Evolutionary conservation across 495 filamentous ascomycete genomes (phyloP), one percentile per base, ranked within the genome.

Genomic region (Trichoderma reesei): DNA sequence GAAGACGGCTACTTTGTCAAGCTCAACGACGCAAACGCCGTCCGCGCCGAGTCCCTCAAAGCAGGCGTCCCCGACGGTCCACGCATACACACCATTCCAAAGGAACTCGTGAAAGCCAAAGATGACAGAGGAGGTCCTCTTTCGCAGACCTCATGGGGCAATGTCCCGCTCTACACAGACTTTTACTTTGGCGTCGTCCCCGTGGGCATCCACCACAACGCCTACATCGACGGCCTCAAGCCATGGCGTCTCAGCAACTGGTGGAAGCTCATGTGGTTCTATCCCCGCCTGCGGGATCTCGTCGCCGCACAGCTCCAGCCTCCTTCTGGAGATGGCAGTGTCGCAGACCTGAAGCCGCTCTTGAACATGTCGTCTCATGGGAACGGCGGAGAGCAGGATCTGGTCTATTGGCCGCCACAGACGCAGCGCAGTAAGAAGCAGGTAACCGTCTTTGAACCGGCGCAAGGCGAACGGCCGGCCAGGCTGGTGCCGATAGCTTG

Each of bases 181-280:
- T 34, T 63, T 18, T 63, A 31, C 61, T 63, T 63, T 16, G 61
- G 61, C 18, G 61, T 63, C 16, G 41, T 41, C n/a, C 61, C 61
- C 7, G 61, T 63, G 61, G 61, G 61, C 5, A 63, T 63, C 37
- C 61, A 63, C 31, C 61, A 63, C 61, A 63, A 63, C 41, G 61
- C 61, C 11, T 63, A 63, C 61, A 44, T 34, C 18, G 11, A 44
- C 13, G 61, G 61, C 31, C 61, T 63, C 38, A 63, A 63, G 18
- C 7, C 38, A 1, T 33, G 20, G 41, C 37, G 61, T 7, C n/a
- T 63, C 18, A 63, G 36, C 5, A 10, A 63, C 13, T 63, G 61
- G 61, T 63, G 61, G 61, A 20, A 5, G 1, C 18, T 11, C 18
- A 63, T 46, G 61, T 63, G 61, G 61, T 63, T 63, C 61, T 44